Evolutionary conservation across 495 filamentous ascomycete species (phyloP).

Genomic region (Xylaria venustula): DNA sequence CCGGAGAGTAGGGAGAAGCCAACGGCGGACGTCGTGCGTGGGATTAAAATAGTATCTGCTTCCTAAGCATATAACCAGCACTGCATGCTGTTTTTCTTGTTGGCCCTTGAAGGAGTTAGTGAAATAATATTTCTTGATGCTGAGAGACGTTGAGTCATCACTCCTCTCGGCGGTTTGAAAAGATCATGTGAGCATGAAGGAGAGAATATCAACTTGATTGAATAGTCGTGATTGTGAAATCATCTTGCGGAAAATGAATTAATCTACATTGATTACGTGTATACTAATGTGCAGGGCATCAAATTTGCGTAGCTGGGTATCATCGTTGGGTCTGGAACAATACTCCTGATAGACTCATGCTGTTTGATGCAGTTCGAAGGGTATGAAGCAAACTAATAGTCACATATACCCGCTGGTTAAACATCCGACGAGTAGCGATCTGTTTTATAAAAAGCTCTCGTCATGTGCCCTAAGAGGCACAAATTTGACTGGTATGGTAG

Average conservation of each 20-base stretch:
- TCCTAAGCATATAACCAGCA: no score
- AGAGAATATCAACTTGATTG: no score
- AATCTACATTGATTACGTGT: slow-evolving; percentile 22
- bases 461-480: not conserved
- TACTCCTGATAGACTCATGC: not conserved
- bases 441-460: not conserved
- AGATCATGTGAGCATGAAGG: no score
- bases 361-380: not conserved
- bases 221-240: not conserved
- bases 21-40: no score
- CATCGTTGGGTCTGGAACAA: slow-evolving; percentile 19
- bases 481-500: not conserved
- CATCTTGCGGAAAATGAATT: not conserved
- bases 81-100: no score
- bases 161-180: no score
- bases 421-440: not conserved
- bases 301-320: slow-evolving; percentile 25
- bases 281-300: slow-evolving; percentile 13
- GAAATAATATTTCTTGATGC: no score
- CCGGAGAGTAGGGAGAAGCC: no score
- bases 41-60: no score
- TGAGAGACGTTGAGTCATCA: no score
- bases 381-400: not conserved
- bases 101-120: no score
- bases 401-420: not conserved